A percentile compares a stretch with the other conserved stretches of the same genome.
Evolutionary conservation across 2,329 filamentous ascomycete genomes (phyloP).

Genomic region (Meredithiella fracta): DNA sequence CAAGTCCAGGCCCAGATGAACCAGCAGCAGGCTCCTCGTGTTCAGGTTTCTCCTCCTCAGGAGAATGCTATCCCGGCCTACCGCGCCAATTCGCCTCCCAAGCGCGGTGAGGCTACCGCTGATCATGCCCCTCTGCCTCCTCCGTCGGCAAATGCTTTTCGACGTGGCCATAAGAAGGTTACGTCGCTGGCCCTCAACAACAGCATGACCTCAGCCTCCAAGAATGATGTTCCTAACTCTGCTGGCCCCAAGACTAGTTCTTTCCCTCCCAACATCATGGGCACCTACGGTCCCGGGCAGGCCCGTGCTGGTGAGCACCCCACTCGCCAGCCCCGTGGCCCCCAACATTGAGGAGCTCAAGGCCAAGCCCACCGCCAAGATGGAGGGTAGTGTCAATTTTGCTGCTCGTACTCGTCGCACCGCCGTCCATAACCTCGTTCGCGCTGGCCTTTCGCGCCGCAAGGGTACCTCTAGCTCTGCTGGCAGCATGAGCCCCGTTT

Average conservation of each 20-base stretch:
- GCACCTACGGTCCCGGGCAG: slow-evolving; percentile 83
- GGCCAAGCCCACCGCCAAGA: slow-evolving; percentile 75
- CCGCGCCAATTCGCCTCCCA: slow-evolving; percentile 51
- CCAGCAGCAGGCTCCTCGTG: slow-evolving; percentile 34
- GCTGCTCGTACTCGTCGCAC: slow-evolving; percentile 79
- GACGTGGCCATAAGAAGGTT: slow-evolving; percentile 83
- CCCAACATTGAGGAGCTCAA: slow-evolving; percentile 82
- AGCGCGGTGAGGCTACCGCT: slow-evolving; percentile 51
- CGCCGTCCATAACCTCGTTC: slow-evolving; percentile 80
- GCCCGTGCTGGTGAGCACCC: slow-evolving; percentile 89
- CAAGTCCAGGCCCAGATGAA: slow-evolving; percentile 16
- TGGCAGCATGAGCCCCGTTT: slow-evolving; percentile 77
- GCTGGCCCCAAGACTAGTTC: slow-evolving; percentile 61
- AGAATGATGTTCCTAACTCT: slow-evolving; percentile 29
- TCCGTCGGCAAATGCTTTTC: slow-evolving; percentile 80
- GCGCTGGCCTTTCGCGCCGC: slow-evolving; percentile 76
- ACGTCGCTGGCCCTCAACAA: slow-evolving; percentile 44
- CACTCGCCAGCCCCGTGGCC: slow-evolving; percentile 78
- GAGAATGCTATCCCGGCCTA: slow-evolving; percentile 33
- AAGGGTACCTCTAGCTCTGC: slow-evolving; percentile 52
- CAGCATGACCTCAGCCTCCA: slow-evolving; percentile 32
- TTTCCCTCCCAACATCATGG: slow-evolving; percentile 69
- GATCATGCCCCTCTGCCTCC: slow-evolving; percentile 60
- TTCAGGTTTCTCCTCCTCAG: slow-evolving; percentile 69
- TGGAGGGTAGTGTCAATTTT: slow-evolving; percentile 97